A percentile compares a stretch with the other conserved stretches of the same genome.
phyloP scores from a whole-genome alignment of 2,329 filamentous ascomycete species.

The Curvularia hawaiiensis region DNA sequence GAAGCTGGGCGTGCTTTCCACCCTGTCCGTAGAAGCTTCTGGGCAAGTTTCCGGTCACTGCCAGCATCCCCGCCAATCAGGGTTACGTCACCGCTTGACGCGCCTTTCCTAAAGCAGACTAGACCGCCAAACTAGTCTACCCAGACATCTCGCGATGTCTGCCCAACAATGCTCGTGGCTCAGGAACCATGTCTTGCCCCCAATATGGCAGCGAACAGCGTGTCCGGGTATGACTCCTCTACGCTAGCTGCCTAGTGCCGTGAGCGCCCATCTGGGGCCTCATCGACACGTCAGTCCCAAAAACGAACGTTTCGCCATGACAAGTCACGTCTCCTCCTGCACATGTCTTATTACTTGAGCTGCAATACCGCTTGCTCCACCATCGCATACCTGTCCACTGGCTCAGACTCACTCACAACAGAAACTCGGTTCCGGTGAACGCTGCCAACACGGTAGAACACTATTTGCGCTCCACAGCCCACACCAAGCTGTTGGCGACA shows the following conservation, averaged over 20 bases:
- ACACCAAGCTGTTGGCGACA: neutral
- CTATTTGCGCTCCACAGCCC: neutral
- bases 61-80: slow-evolving; percentile 13
- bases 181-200: neutral
- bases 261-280: neutral
- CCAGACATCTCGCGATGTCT: slow-evolving; percentile 8
- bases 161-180: slow-evolving; percentile 9
- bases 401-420: neutral
- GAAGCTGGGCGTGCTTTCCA: slow-evolving; percentile 25
- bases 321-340: neutral
- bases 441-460: neutral
- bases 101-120: slow-evolving; percentile 2
- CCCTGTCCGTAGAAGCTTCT: slow-evolving; percentile 35
- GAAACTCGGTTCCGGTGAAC: neutral
- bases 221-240: slow-evolving; percentile 2
- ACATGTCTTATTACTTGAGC: neutral
- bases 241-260: neutral
- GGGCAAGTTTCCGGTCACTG: slow-evolving; percentile 26
- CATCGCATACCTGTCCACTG: slow-evolving; percentile 3
- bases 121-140: neutral
- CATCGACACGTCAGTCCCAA: slow-evolving; percentile 13
- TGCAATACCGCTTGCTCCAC: slow-evolving; percentile 2
- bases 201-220: slow-evolving; percentile 1
- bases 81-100: slow-evolving; percentile 13
- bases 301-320: neutral